Evolutionary conservation across 345 rosid genomes (phyloP).

Genomic region (Angophora floribunda): DNA sequence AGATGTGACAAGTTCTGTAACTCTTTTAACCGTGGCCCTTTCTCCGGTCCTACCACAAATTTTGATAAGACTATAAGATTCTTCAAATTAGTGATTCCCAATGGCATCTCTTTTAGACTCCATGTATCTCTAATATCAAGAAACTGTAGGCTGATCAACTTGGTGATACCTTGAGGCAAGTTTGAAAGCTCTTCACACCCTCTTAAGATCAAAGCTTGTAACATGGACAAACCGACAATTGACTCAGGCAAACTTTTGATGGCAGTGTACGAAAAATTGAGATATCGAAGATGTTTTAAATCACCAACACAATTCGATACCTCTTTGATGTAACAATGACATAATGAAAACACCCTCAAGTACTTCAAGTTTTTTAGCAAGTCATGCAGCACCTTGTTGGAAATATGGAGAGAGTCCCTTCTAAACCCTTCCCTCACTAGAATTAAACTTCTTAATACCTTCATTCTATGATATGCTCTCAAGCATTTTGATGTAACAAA

Average conservation of each 20-base stretch:
- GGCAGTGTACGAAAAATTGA: background rate
- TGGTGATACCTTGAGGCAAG: background rate
- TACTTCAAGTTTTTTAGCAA: background rate
- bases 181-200: background rate
- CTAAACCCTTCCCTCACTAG: too few species aligned
- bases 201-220: background rate
- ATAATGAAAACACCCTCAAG: background rate
- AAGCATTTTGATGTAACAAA: background rate
- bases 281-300: background rate
- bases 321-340: background rate
- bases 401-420: rapidly evolving
- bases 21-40: background rate
- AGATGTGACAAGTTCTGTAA: background rate
- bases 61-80: background rate
- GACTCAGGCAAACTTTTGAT: background rate
- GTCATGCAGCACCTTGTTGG: background rate
- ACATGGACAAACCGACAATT: background rate
- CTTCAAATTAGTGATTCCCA: background rate
- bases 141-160: background rate
- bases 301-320: background rate
- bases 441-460: background rate
- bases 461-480: background rate
- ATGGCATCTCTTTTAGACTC: background rate
- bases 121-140: background rate
- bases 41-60: background rate